Conservation (phyloP, 148 eudicot species). For the Dysphania ambrosioides region DNA sequence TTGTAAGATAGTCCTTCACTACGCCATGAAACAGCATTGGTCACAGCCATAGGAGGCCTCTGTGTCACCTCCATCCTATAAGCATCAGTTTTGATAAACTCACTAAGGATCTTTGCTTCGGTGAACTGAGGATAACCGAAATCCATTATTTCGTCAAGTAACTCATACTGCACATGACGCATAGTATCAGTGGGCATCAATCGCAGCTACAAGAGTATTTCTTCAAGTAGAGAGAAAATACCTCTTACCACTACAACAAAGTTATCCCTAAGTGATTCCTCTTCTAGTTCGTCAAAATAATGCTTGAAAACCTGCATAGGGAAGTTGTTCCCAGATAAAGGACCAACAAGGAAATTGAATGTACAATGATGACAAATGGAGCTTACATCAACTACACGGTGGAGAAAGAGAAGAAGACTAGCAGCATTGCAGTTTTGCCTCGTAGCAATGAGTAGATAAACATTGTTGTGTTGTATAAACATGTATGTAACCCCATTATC, state of each 20-base stretch:
- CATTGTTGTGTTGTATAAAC: slow-evolving; percentile 91
- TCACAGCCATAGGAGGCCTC: slow-evolving; percentile 99
- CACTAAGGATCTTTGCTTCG: slow-evolving; percentile 94
- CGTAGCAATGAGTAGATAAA: slow-evolving; percentile 78
- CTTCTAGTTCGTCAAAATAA: slow-evolving; percentile 95
- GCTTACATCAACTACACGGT: slow-evolving; percentile 64
- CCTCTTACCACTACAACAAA: slow-evolving; percentile 95
- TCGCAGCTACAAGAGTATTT: not conserved
- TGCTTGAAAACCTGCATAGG: slow-evolving; percentile 84
- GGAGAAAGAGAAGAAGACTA: slow-evolving; percentile 82
- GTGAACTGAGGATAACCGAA: slow-evolving; percentile 98
- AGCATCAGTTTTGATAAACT: slow-evolving; percentile 96
- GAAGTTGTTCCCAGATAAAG: slow-evolving; percentile 8
- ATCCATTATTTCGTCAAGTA: slow-evolving; percentile 98
- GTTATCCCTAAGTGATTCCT: slow-evolving; percentile 96
- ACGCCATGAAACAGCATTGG: slow-evolving; percentile 99
- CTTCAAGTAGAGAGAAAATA: slow-evolving; percentile 14
- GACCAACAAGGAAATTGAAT: slow-evolving; percentile 1
- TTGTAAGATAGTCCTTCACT: slow-evolving; percentile 94
- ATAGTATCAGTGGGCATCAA: slow-evolving; percentile 12
- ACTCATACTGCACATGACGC: slow-evolving; percentile 64
- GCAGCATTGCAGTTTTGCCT: slow-evolving; percentile 98
- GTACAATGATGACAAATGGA: slow-evolving; percentile 8
- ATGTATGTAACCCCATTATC: slow-evolving; percentile 91
- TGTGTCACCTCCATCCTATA: slow-evolving; percentile 96